Conservation (phyloP, 306 rosid genomes). For the Delonix regia region DNA sequence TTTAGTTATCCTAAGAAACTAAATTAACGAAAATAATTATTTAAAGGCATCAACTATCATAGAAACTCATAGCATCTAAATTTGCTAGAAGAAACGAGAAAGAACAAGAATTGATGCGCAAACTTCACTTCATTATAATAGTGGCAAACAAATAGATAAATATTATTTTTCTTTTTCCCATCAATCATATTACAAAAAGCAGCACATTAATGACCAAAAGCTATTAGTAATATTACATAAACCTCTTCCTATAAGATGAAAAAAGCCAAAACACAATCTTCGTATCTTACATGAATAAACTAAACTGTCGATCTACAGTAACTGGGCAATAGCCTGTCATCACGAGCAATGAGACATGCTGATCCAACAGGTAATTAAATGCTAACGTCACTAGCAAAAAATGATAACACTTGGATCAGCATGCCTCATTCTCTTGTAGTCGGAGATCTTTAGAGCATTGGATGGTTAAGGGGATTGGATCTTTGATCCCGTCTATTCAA, state of each 20-base stretch:
- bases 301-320: background rate
- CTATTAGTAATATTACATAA: background rate
- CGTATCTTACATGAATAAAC: background rate
- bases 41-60: background rate
- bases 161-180: background rate
- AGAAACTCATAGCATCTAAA: too few species aligned
- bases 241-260: background rate
- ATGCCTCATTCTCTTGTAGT: background rate
- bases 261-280: conserved; percentile 1
- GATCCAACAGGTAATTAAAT: background rate
- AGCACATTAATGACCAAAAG: background rate
- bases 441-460: background rate
- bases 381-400: background rate
- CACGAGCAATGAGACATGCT: too few species aligned
- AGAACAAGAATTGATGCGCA: background rate
- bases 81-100: background rate
- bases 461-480: background rate
- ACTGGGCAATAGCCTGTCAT: background rate
- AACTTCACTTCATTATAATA: background rate
- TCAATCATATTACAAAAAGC: background rate
- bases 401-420: background rate
- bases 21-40: background rate
- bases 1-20: background rate
- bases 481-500: too few species aligned
- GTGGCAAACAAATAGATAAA: background rate